Percentiles rank a stretch among this genome's conserved stretches.
phyloP scores from a whole-genome alignment of 2,329 filamentous ascomycete genomes.

The Cercospora nicotianae region DNA sequence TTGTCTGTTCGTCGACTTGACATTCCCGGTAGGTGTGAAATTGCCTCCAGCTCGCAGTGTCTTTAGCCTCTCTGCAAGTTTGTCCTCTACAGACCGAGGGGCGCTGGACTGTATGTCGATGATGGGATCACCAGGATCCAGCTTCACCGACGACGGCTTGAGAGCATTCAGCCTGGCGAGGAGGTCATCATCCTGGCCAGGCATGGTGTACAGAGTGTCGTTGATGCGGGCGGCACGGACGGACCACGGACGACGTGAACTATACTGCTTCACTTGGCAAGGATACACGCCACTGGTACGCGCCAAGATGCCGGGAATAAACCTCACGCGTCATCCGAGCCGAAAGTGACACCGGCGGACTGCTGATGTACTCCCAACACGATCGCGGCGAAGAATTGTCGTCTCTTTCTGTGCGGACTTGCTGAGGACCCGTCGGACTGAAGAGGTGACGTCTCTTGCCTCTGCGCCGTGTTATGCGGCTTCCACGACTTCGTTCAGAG shows the following conservation, averaged over 20 bases:
- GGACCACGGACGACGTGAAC: not conserved
- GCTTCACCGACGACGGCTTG: constrained; percentile 45
- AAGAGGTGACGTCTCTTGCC: not conserved
- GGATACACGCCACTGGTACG: not conserved
- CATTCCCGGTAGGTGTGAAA: not conserved
- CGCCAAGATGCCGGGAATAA: constrained; percentile 6
- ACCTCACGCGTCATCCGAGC: constrained; percentile 7
- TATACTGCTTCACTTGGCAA: not conserved
- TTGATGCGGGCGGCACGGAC: constrained; percentile 3
- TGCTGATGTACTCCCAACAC: not conserved
- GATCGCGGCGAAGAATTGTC: not conserved
- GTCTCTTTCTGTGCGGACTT: not conserved
- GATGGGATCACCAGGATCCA: constrained; percentile 30
- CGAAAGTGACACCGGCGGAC: not conserved
- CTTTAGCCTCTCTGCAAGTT: constrained; percentile 39
- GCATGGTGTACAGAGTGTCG: constrained; percentile 23
- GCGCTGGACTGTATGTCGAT: constrained; percentile 29
- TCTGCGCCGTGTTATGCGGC: constrained; percentile 18
- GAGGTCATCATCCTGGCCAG: constrained; percentile 43
- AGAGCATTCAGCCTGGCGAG: constrained; percentile 52
- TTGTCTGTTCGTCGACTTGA: not conserved
- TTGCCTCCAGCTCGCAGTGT: constrained; percentile 26
- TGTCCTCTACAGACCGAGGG: constrained; percentile 31
- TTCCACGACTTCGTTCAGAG: constrained; percentile 6
- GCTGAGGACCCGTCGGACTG: not conserved